These are phyloP conservation scores for Fennellomyces sp. DNA, from an alignment of 371 early-diverging fungal species.

Conservation along the genomic window DNA sequence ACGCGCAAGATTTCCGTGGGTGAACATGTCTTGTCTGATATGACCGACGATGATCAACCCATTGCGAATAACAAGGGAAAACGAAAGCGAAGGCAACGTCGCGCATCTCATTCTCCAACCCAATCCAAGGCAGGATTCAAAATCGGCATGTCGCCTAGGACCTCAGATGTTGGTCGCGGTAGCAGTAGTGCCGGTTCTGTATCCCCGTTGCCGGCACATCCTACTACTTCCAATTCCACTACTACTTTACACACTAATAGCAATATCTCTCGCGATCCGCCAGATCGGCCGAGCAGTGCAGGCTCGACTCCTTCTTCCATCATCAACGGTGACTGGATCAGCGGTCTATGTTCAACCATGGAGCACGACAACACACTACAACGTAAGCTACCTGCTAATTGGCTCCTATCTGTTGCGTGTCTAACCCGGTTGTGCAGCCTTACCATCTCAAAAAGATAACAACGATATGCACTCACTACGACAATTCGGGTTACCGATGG, in stretches of 20 bases:
- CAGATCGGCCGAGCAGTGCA: slow-evolving; percentile 18
- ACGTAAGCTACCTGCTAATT: slow-evolving; percentile 12
- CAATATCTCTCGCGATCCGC: not conserved
- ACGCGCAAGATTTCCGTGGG: slow-evolving; percentile 29
- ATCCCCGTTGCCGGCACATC: not conserved
- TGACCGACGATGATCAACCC: slow-evolving; percentile 9
- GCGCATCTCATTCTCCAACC: not conserved
- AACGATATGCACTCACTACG: slow-evolving; percentile 33
- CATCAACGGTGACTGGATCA: slow-evolving; percentile 44
- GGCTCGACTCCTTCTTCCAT: slow-evolving; percentile 29
- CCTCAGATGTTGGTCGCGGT: slow-evolving; percentile 10
- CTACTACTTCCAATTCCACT: not conserved
- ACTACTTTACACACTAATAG: not conserved
- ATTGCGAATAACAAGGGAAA: not conserved
- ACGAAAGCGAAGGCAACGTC: slow-evolving; percentile 3
- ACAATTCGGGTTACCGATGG: slow-evolving; percentile 37
- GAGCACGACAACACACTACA: slow-evolving; percentile 18
- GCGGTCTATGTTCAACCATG: slow-evolving; percentile 32
- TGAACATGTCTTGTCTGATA: slow-evolving; percentile 9
- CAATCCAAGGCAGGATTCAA: not conserved
- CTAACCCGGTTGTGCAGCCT: not conserved
- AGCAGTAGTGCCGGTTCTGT: not conserved
- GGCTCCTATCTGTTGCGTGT: not conserved
- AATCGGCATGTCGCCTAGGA: slow-evolving; percentile 3
- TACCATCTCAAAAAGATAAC: not conserved